Percentiles rank a stretch among this genome's conserved stretches.
These are phyloP conservation scores for Solioccasus polychromus DNA, from an alignment of 768 basidiomycete species.

Conservation along the genomic window DNA sequence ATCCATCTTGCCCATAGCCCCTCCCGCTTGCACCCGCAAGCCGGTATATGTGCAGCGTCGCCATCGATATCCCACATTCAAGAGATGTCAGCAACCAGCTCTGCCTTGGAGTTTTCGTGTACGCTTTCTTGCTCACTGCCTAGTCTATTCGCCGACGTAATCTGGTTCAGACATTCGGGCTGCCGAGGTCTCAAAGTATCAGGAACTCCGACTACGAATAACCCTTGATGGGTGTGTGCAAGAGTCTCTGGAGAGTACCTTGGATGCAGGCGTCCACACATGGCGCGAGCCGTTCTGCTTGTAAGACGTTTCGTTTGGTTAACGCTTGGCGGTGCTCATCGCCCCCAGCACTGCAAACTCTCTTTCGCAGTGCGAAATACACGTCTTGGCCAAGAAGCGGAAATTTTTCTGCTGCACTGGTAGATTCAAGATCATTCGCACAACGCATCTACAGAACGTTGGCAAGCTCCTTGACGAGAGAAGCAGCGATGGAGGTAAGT, in stretches of 20 bases:
- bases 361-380: slow-evolving; percentile 27
- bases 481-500: slow-evolving; percentile 26
- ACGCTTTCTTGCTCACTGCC: slow-evolving; percentile 1
- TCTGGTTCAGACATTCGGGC: slow-evolving; percentile 21
- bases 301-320: slow-evolving; percentile 12
- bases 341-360: slow-evolving; percentile 15
- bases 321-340: slow-evolving; percentile 4
- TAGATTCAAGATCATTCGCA: slow-evolving; percentile 26
- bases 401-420: slow-evolving; percentile 27
- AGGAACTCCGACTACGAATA: slow-evolving; percentile 24
- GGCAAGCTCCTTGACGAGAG: slow-evolving; percentile 25
- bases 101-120: slow-evolving; percentile 27
- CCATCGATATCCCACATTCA: slow-evolving; percentile 4
- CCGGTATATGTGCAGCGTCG: slow-evolving; percentile 20
- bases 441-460: slow-evolving; percentile 26
- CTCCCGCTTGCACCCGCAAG: slow-evolving; percentile 26
- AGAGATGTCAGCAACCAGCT: slow-evolving; percentile 20
- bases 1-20: slow-evolving; percentile 32
- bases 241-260: slow-evolving; percentile 27
- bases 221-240: slow-evolving; percentile 28
- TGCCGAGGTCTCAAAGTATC: slow-evolving; percentile 20
- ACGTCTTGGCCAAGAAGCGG: slow-evolving; percentile 26
- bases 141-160: background rate
- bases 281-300: slow-evolving; percentile 31
- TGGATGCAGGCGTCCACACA: slow-evolving; percentile 23